These are phyloP conservation scores for Stipa capillata DNA, from an alignment of 176 grass and related monocot species.

Conservation along the genomic window DNA sequence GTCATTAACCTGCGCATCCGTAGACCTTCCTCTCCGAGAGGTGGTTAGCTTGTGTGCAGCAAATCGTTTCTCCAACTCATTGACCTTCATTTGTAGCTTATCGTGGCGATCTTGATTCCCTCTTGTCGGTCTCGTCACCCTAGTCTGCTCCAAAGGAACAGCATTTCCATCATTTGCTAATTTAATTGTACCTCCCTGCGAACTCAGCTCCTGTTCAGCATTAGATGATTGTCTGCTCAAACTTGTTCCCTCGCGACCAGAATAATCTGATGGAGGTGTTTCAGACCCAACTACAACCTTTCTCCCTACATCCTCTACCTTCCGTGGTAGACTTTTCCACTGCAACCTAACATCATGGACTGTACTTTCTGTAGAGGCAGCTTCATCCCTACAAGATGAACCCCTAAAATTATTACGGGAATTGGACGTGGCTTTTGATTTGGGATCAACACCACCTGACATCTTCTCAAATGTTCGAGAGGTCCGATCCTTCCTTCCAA, in stretches of 20 bases:
- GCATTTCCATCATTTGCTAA: slow-evolving; percentile 18
- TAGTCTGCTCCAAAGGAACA: slow-evolving; percentile 29
- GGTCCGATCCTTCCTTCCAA: slow-evolving; percentile 25
- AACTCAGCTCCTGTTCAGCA: slow-evolving; percentile 33
- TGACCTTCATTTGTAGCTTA: slow-evolving; percentile 81
- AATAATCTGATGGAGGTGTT: slow-evolving; percentile 28
- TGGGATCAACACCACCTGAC: slow-evolving; percentile 30
- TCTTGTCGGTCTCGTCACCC: slow-evolving; percentile 34
- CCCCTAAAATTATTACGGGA: slow-evolving; percentile 18
- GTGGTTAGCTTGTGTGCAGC: slow-evolving; percentile 77
- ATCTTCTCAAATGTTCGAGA: slow-evolving; percentile 33
- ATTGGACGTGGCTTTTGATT: slow-evolving; percentile 41
- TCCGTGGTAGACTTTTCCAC: slow-evolving; percentile 29
- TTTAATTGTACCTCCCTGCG: slow-evolving; percentile 22
- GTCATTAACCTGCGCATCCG: slow-evolving; percentile 37
- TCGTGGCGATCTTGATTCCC: slow-evolving; percentile 71
- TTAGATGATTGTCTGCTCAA: slow-evolving; percentile 38
- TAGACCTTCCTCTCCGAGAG: slow-evolving; percentile 52
- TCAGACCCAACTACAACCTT: slow-evolving; percentile 29
- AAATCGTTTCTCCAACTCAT: slow-evolving; percentile 92
- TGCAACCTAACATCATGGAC: slow-evolving; percentile 26
- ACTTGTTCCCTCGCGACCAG: slow-evolving; percentile 26
- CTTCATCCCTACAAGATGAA: slow-evolving; percentile 35
- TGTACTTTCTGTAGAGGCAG: slow-evolving; percentile 24
- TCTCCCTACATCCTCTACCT: slow-evolving; percentile 32